Evolutionary conservation across 225 moss, liverwort and hornwort species (phyloP).

Genomic region (Straminergon stramineum): DNA sequence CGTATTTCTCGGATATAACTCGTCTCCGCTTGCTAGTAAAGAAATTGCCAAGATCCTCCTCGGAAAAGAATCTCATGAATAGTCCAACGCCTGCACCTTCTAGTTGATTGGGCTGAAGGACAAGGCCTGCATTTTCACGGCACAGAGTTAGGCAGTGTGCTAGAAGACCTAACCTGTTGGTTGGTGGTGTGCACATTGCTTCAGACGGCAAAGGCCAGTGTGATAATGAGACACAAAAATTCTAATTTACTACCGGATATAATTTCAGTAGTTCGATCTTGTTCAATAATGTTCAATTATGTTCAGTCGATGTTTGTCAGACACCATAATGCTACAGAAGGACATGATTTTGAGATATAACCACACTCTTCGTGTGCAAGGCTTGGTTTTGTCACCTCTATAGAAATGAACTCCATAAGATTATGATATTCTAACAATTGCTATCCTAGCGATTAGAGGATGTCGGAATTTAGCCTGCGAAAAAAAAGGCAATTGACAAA

Average conservation of each 20-base stretch:
- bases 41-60: constrained; percentile 13
- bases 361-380: background rate
- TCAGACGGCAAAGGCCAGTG: background rate
- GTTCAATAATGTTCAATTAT: background rate
- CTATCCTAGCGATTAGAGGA: background rate
- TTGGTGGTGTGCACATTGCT: background rate
- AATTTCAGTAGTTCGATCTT: background rate
- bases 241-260: background rate
- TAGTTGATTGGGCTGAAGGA: background rate
- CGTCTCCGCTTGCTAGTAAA: constrained; percentile 9
- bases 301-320: background rate
- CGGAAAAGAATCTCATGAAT: constrained; percentile 27
- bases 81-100: constrained; percentile 11
- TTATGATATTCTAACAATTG: background rate
- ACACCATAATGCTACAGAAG: background rate
- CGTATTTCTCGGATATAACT: background rate
- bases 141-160: background rate
- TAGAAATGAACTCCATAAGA: background rate
- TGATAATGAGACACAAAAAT: background rate
- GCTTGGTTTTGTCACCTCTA: background rate
- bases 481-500: too few relatives aligned
- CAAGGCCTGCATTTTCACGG: constrained; percentile 14
- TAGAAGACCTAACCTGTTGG: background rate
- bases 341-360: background rate
- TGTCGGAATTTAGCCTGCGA: too few relatives aligned